A percentile compares a stretch with the other conserved stretches of the same genome.
Conservation (phyloP, 169 alveolate genomes). For the Cryptosporidium meleagridis region DNA sequence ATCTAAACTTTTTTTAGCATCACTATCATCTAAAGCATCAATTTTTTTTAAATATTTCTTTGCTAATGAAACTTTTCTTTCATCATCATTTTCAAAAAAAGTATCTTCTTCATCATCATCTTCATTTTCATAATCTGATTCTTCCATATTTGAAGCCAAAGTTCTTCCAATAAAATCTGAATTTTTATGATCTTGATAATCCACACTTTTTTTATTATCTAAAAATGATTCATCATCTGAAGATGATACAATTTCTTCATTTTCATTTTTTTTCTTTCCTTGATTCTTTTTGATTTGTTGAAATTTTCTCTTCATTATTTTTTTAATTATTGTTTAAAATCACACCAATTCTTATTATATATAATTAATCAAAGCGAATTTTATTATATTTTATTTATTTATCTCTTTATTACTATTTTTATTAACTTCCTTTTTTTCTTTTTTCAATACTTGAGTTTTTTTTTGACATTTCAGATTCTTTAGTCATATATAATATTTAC, state of each 20-base stretch:
- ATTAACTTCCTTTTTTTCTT: too few species aligned
- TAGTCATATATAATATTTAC: background rate
- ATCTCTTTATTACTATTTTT: too few species aligned
- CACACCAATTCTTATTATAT: background rate
- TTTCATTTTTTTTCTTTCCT: background rate
- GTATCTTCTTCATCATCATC: conserved; percentile 13
- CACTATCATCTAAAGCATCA: conserved; percentile 20
- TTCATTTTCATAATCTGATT: background rate
- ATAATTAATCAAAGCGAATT: too few species aligned
- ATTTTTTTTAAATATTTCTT: conserved; percentile 32
- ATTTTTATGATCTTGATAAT: background rate
- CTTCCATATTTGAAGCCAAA: background rate
- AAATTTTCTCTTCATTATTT: background rate
- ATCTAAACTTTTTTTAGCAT: background rate
- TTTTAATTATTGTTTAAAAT: background rate
- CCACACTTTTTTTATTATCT: background rate
- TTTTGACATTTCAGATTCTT: conserved; percentile 1
- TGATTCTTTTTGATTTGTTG: background rate
- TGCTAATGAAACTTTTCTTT: conserved; percentile 41
- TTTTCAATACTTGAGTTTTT: background rate
- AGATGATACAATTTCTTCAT: conserved; percentile 46
- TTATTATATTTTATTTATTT: too few species aligned
- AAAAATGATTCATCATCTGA: conserved; percentile 44
- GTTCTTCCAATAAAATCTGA: background rate
- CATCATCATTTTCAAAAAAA: conserved; percentile 59